These are phyloP conservation scores for Baorangia bicolor DNA, from an alignment of 768 basidiomycete genomes.

Conservation along the genomic window DNA sequence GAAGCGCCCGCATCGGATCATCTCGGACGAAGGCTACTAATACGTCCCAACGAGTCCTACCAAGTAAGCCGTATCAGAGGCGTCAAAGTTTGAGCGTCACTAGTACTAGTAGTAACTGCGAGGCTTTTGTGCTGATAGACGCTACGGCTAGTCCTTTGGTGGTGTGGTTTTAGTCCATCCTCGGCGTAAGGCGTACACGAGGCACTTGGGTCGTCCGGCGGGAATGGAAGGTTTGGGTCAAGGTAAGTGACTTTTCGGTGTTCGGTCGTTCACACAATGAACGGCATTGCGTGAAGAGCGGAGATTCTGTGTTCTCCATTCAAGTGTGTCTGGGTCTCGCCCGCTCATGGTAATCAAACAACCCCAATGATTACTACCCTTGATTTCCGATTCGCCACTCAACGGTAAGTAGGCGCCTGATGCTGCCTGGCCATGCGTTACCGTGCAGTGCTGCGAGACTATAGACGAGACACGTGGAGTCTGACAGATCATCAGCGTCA, in stretches of 20 bases:
- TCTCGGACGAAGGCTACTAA: too few species aligned
- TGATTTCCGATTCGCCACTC: not conserved
- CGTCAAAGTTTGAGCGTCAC: not conserved
- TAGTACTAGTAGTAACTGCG: too few species aligned
- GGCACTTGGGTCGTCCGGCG: not conserved
- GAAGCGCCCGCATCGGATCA: not conserved
- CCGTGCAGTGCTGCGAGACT: not conserved
- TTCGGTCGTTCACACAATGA: not conserved
- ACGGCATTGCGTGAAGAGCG: not conserved
- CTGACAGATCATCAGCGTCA: slow-evolving; percentile 6
- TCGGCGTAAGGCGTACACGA: slow-evolving; percentile 1
- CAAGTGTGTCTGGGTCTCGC: not conserved
- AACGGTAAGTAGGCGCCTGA: not conserved
- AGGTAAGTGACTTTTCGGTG: not conserved
- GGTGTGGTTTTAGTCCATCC: not conserved
- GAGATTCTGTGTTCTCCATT: slow-evolving; percentile 1
- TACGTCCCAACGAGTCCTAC: too few species aligned
- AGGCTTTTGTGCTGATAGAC: not conserved
- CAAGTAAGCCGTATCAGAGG: not conserved
- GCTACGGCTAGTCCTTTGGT: not conserved
- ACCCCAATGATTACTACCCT: not conserved
- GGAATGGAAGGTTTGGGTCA: slow-evolving; percentile 15
- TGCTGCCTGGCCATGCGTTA: not conserved
- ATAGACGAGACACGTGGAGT: not conserved
- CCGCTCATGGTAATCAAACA: not conserved